Evolutionary conservation across 805 yeast genomes (phyloP).

Genomic region (Metschnikowia continentalis): DNA sequence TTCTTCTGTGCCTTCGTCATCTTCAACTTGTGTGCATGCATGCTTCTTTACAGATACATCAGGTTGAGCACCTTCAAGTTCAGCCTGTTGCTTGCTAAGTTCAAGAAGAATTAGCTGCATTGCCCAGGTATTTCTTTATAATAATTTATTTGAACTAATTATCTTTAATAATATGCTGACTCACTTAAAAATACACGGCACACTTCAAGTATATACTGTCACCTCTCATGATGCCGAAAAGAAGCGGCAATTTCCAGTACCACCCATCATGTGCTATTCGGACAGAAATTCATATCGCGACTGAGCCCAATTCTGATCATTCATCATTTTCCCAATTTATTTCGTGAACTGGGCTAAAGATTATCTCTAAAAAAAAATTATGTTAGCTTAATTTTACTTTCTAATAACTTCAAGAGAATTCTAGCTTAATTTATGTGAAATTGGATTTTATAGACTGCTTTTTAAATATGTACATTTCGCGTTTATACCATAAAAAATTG

Average conservation of each 20-base stretch:
- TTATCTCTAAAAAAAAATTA: background rate
- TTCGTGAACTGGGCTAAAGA: too few species aligned
- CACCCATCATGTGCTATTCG: background rate
- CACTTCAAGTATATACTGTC: too few species aligned
- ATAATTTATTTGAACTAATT: background rate
- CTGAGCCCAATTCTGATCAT: background rate
- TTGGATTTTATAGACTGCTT: too few species aligned
- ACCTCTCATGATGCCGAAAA: too few species aligned
- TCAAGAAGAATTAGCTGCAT: constrained; percentile 2
- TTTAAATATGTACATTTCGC: too few species aligned
- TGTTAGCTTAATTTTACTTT: too few species aligned
- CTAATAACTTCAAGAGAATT: too few species aligned
- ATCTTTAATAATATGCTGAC: too few species aligned
- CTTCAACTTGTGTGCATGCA: constrained; percentile 14
- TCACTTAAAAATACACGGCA: too few species aligned
- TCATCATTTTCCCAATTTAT: background rate
- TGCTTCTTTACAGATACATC: constrained; percentile 10
- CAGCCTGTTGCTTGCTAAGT: background rate
- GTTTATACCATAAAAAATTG: too few species aligned
- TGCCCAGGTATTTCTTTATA: background rate
- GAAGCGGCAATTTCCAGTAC: too few species aligned
- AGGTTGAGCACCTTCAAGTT: constrained; percentile 9
- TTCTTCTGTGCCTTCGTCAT: constrained; percentile 11
- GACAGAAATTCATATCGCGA: background rate
- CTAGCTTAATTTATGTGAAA: too few species aligned